phyloP scores from a whole-genome alignment of 768 basidiomycete species.

The Hygrophoropsis aurantiaca region DNA sequence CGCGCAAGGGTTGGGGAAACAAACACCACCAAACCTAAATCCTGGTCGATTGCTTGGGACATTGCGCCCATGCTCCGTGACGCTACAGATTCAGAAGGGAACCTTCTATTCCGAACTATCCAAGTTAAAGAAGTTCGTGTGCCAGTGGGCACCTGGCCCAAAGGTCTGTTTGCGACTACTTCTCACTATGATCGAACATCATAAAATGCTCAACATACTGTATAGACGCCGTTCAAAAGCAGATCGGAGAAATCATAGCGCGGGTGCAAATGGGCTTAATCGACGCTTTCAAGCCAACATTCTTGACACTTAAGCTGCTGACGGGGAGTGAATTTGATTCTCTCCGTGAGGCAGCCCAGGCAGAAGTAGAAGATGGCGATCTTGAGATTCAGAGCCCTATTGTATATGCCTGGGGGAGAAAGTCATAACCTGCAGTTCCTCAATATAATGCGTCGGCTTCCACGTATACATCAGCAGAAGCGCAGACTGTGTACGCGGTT shows the following conservation, averaged over 20 bases:
- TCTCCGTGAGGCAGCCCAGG: background rate
- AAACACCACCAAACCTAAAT: background rate
- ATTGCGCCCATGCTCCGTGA: background rate
- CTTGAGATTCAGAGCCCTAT: background rate
- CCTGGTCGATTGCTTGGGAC: background rate
- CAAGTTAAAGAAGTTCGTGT: background rate
- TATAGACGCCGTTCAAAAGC: background rate
- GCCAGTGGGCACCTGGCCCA: background rate
- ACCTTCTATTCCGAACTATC: background rate
- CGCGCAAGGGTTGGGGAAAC: background rate
- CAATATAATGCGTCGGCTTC: too few species aligned
- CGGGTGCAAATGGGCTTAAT: background rate
- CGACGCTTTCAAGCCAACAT: background rate
- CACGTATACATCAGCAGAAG: too few species aligned
- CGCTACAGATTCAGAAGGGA: background rate
- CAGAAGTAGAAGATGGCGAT: background rate
- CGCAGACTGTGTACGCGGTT: too few species aligned
- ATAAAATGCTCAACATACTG: background rate
- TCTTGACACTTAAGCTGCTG: background rate
- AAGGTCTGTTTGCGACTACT: background rate
- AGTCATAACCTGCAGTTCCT: too few species aligned
- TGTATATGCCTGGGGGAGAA: background rate
- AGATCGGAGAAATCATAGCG: constrained; percentile 1
- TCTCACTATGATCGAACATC: background rate
- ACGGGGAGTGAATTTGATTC: background rate